phyloP scores from a whole-genome alignment of 129 eudicot species.

The Dittrichia graveolens region DNA sequence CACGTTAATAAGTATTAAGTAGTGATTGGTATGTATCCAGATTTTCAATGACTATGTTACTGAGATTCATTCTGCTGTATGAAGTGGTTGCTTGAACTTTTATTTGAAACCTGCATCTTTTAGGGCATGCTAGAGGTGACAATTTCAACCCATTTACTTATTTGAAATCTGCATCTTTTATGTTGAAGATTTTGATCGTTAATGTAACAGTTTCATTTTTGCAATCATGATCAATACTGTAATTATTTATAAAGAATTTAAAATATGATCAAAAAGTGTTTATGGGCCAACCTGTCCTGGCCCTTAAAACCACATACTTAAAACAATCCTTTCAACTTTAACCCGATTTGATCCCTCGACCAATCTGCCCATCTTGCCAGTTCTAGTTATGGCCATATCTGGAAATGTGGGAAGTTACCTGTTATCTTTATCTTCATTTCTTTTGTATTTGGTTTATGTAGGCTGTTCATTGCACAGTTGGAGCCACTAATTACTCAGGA shows the following conservation, averaged over 20 bases:
- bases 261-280: too few relatives aligned
- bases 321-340: not conserved
- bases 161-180: not conserved
- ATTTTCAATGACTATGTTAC: not conserved
- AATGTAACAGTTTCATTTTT: too few relatives aligned
- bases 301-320: not conserved
- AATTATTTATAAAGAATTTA: not conserved
- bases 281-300: not conserved
- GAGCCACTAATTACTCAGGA: slow-evolving; percentile 58
- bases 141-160: not conserved
- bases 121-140: not conserved
- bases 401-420: not conserved
- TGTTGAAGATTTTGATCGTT: too few relatives aligned
- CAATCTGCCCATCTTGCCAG: not conserved
- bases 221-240: not conserved
- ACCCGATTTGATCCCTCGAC: not conserved
- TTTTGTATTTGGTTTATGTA: slow-evolving; percentile 36
- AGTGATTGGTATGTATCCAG: not conserved
- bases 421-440: slow-evolving; percentile 2
- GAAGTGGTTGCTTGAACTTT: slow-evolving; percentile 21
- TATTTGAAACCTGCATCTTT: slow-evolving; percentile 4
- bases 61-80: slow-evolving; percentile 13
- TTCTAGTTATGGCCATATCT: slow-evolving; percentile 4
- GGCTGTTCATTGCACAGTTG: slow-evolving; percentile 65
- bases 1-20: not conserved